Evolutionary conservation across 192 early-diverging fungal species (phyloP), one percentile per base, ranked within the genome.

Genomic region (Jimgerdemannia lactiflua): DNA sequence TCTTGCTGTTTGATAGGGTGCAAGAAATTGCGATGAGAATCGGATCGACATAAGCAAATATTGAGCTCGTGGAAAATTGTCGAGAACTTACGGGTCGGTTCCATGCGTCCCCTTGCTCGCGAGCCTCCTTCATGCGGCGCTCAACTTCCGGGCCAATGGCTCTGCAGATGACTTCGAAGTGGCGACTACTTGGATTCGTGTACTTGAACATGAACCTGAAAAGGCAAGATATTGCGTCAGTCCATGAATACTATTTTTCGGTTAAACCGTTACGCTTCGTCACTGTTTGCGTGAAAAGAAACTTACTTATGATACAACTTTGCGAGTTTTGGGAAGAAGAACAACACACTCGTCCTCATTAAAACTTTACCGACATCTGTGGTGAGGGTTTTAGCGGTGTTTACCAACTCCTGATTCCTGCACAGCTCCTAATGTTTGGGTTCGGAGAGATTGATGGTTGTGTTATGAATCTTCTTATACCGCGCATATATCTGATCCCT

Each of bases 1-100:
- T 85, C 84, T 54, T 80, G 44, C 40, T 77, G 10, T 11, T 49
- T 70, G 39, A 71, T 41, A 71, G 18, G 40, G 39, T 4, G 19
- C 20, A 18, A 67, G n/a, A n/a, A n/a, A n/a, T n/a, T n/a, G n/a
- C n/a, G n/a, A n/a, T n/a, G n/a, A n/a, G n/a, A n/a, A n/a, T n/a
- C n/a, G n/a, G n/a, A n/a, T n/a, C n/a, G n/a, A n/a, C n/a, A n/a
- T n/a, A n/a, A n/a, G n/a, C n/a, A n/a, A n/a, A n/a, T n/a, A n/a
- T n/a, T n/a, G n/a, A n/a, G n/a, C n/a, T n/a, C n/a, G n/a, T n/a
- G n/a, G n/a, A n/a, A n/a, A 29, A 41, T 6, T 49, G 1, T 3
- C 14, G 11, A 54, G 6, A 19, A 43, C 75, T 41, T 64, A 65
- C 49, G 6, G 71, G 66, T 18, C 70, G 70, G 40, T 64, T 39